phyloP scores from a whole-genome alignment of 805 yeast species.

The Metschnikowia matae region DNA sequence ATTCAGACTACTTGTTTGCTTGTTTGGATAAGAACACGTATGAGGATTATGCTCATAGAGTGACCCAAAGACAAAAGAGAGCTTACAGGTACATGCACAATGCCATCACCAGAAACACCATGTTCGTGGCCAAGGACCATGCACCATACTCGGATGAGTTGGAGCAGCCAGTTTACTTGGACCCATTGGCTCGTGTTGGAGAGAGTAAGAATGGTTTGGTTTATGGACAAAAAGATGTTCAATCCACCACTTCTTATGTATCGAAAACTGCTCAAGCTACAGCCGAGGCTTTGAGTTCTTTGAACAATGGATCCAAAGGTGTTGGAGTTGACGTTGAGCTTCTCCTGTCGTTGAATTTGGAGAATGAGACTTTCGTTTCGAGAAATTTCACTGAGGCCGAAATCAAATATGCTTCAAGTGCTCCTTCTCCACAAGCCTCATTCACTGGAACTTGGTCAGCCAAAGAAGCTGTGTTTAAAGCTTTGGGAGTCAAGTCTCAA shows the following conservation, averaged over 20 bases:
- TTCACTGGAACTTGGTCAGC: constrained; percentile 99
- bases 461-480: constrained; percentile 97
- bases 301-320: constrained; percentile 58
- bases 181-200: constrained; percentile 83
- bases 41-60: constrained; percentile 67
- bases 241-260: constrained; percentile 42
- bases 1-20: constrained; percentile 90
- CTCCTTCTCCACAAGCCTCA: constrained; percentile 81
- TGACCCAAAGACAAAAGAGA: constrained; percentile 74
- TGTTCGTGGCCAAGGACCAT: constrained; percentile 89
- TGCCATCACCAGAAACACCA: constrained; percentile 83
- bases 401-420: constrained; percentile 66
- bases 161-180: constrained; percentile 89
- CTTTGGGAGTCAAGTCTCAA: constrained; percentile 78
- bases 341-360: constrained; percentile 72
- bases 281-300: constrained; percentile 53
- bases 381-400: constrained; percentile 87
- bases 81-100: constrained; percentile 95
- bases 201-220: constrained; percentile 39
- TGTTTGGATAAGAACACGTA: constrained; percentile 70
- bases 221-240: constrained; percentile 50
- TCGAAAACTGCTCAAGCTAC: constrained; percentile 51
- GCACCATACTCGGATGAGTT: constrained; percentile 89
- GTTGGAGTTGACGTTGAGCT: constrained; percentile 98
- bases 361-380: constrained; percentile 86